These are phyloP conservation scores for Solanum chiquidenum DNA, from an alignment of 257 asterid species.

Conservation along the genomic window DNA sequence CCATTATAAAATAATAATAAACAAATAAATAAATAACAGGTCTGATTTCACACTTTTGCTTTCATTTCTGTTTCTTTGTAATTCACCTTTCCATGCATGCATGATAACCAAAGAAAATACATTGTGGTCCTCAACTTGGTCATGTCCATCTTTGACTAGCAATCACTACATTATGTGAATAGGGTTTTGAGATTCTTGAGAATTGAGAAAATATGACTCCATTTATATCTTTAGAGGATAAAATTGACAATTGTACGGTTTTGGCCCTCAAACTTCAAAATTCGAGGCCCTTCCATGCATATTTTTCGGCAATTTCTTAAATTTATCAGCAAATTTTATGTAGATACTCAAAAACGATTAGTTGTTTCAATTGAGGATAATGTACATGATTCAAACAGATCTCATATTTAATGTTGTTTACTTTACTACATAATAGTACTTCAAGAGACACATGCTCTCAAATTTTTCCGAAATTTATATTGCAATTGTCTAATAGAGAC, in stretches of 20 bases:
- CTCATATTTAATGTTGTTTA: neutral
- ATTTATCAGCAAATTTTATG: neutral
- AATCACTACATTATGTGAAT: neutral
- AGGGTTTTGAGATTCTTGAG: neutral
- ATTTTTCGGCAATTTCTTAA: neutral
- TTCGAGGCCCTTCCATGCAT: neutral
- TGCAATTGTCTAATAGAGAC: neutral
- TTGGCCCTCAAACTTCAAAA: neutral
- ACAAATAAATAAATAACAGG: neutral
- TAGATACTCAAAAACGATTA: neutral
- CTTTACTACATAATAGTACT: neutral
- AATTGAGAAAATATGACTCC: neutral
- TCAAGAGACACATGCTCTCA: neutral
- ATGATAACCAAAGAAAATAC: neutral
- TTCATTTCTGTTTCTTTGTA: neutral
- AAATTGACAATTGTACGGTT: neutral
- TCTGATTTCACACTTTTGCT: neutral
- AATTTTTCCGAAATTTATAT: neutral
- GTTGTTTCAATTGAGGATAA: neutral
- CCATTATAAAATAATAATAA: neutral
- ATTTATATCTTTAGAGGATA: neutral
- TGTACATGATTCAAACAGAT: neutral
- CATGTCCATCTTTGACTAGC: slow-evolving; percentile 4
- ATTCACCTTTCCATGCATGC: slow-evolving; percentile 4
- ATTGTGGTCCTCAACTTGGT: slow-evolving; percentile 3